Evolutionary conservation across 2,329 filamentous ascomycete genomes (phyloP).

Genomic region (Corniculantispora saksenae): DNA sequence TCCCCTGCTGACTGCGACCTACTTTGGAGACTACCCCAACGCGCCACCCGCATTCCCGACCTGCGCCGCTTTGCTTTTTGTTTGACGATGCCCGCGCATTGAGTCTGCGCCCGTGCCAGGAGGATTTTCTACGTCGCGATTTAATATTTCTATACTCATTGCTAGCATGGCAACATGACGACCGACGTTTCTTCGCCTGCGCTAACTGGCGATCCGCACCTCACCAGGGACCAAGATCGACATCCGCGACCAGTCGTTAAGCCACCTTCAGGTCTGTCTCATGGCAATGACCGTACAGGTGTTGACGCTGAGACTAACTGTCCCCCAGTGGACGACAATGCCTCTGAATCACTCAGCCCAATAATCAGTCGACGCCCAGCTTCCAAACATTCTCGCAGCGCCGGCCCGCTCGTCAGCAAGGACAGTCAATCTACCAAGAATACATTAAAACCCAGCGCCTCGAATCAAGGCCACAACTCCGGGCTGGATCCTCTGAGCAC

Average conservation of each 20-base stretch:
- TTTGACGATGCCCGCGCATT: background rate
- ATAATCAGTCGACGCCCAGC: slow-evolving; percentile 11
- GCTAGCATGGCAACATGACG: slow-evolving; percentile 19
- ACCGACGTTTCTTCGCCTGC: slow-evolving; percentile 14
- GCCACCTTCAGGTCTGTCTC: slow-evolving; percentile 7
- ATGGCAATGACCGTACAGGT: background rate
- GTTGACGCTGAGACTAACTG: background rate
- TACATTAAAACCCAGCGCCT: slow-evolving; percentile 29
- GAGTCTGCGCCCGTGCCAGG: background rate
- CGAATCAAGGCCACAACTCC: slow-evolving; percentile 27
- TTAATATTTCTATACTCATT: background rate
- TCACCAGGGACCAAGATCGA: slow-evolving; percentile 10
- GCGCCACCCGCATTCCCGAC: slow-evolving; percentile 2
- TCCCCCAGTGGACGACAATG: background rate
- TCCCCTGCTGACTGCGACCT: background rate
- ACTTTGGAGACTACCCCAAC: background rate
- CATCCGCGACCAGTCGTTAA: background rate
- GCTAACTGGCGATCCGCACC: slow-evolving; percentile 9
- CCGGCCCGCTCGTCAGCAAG: slow-evolving; percentile 24
- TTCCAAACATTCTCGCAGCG: slow-evolving; percentile 15
- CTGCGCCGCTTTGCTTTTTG: background rate
- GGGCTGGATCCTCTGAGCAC: slow-evolving; percentile 42
- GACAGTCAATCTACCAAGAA: slow-evolving; percentile 32
- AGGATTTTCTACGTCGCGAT: background rate
- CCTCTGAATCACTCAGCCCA: slow-evolving; percentile 4